phyloP scores from a whole-genome alignment of 805 yeast genomes.

The Nakazawaea peltata region DNA sequence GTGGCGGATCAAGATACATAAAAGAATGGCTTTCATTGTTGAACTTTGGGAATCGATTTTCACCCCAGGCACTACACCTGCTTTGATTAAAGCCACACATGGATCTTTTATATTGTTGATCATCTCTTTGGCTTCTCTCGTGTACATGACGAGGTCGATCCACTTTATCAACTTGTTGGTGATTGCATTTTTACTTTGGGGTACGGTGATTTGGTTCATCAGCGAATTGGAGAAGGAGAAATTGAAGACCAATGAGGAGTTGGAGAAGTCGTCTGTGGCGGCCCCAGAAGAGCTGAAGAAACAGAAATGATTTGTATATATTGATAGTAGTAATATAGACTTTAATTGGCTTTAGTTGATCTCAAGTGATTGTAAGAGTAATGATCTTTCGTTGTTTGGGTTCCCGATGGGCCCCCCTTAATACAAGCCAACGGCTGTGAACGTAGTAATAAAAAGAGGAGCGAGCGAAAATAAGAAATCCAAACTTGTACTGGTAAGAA shows the following conservation, averaged over 20 bases:
- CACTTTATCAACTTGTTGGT: slow-evolving; percentile 52
- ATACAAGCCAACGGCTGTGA: too few species aligned
- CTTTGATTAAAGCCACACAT: slow-evolving; percentile 84
- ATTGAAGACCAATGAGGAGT: slow-evolving; percentile 34
- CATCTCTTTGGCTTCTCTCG: slow-evolving; percentile 46
- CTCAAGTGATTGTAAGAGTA: background rate
- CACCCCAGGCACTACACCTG: slow-evolving; percentile 90
- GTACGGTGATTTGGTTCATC: slow-evolving; percentile 81
- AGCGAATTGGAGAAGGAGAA: slow-evolving; percentile 48
- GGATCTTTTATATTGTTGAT: slow-evolving; percentile 63
- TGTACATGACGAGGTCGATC: slow-evolving; percentile 52
- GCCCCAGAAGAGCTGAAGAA: background rate
- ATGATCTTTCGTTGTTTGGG: too few species aligned
- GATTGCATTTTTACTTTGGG: slow-evolving; percentile 54
- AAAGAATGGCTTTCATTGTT: slow-evolving; percentile 33
- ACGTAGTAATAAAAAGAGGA: too few species aligned
- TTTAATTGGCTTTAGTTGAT: background rate
- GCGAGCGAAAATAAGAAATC: too few species aligned
- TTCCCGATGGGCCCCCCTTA: too few species aligned
- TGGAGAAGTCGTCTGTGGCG: too few species aligned
- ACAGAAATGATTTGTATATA: background rate
- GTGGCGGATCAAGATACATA: too few species aligned
- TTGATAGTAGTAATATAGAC: background rate
- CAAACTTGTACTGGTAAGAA: too few species aligned
- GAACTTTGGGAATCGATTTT: slow-evolving; percentile 89